Percentiles rank a stretch among this genome's conserved stretches.
These are phyloP conservation scores for Ilyonectria robusta DNA, from an alignment of 2,329 filamentous ascomycete genomes.

Conservation along the genomic window DNA sequence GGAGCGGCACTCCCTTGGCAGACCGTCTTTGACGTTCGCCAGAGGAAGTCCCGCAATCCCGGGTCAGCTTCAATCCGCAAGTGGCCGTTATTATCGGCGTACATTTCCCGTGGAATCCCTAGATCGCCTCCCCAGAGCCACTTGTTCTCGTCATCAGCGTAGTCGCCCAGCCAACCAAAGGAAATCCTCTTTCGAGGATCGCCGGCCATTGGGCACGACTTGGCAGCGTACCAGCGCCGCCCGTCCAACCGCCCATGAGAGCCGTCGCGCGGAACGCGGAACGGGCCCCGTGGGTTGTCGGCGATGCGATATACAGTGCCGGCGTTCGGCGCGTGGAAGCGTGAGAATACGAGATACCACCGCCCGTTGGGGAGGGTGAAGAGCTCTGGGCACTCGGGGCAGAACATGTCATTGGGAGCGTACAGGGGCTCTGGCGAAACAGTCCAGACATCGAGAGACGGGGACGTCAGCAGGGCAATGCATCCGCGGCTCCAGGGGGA, in stretches of 20 bases:
- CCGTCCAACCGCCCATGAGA: constrained; percentile 53
- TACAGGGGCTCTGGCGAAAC: constrained; percentile 51
- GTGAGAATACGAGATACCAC: constrained; percentile 54
- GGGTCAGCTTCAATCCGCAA: constrained; percentile 45
- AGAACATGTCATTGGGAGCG: constrained; percentile 53
- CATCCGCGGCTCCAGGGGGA: constrained; percentile 55
- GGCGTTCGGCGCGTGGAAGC: constrained; percentile 52
- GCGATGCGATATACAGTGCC: constrained; percentile 55
- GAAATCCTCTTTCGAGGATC: constrained; percentile 48
- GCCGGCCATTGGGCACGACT: constrained; percentile 51
- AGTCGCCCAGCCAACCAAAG: constrained; percentile 55
- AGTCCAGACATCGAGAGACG: constrained; percentile 50
- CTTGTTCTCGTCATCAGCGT: constrained; percentile 51
- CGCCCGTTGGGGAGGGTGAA: constrained; percentile 52
- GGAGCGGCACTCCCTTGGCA: constrained; percentile 42
- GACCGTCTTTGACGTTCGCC: constrained; percentile 34
- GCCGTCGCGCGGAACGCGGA: constrained; percentile 52
- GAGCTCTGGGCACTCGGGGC: constrained; percentile 56
- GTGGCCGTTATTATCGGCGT: constrained; percentile 45
- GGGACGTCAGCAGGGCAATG: constrained; percentile 54
- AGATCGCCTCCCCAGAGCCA: constrained; percentile 57
- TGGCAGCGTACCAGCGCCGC: constrained; percentile 55
- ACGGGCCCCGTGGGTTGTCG: constrained; percentile 53
- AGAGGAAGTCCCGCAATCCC: constrained; percentile 41
- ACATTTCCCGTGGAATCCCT: constrained; percentile 50